Percentiles rank a stretch among this genome's conserved stretches.
Conservation (phyloP, 208 protist species). For the Polymyxa betae region DNA sequence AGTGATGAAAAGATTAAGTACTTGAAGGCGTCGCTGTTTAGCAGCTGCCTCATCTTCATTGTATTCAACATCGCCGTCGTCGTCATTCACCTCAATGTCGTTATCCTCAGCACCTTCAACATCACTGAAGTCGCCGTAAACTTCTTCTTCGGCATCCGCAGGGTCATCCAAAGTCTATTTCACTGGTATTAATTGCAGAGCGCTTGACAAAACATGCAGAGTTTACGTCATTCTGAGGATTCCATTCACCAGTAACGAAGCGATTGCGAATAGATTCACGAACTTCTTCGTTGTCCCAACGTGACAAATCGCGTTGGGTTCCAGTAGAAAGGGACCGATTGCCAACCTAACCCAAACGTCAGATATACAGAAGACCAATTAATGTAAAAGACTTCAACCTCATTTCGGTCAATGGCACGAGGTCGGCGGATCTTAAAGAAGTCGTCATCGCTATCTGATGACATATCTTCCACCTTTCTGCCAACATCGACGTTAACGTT, state of each 20-base stretch:
- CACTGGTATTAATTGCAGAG: not conserved
- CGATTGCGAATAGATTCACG: slow-evolving; percentile 83
- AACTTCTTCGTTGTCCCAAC: slow-evolving; percentile 65
- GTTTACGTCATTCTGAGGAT: slow-evolving; percentile 53
- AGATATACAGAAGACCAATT: not conserved
- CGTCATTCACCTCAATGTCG: slow-evolving; percentile 45
- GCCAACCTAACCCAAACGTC: not conserved
- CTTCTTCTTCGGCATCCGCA: slow-evolving; percentile 73
- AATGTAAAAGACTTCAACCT: not conserved
- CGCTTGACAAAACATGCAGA: not conserved
- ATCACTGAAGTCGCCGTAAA: slow-evolving; percentile 23
- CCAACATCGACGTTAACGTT: not conserved
- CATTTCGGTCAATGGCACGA: not conserved
- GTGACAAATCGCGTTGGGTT: not conserved
- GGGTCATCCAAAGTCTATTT: slow-evolving; percentile 65
- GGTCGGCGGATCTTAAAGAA: not conserved
- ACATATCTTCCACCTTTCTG: not conserved
- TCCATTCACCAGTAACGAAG: slow-evolving; percentile 92
- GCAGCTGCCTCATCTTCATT: slow-evolving; percentile 58
- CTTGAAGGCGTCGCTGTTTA: slow-evolving; percentile 12
- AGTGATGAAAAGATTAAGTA: slow-evolving; percentile 46
- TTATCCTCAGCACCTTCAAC: slow-evolving; percentile 36
- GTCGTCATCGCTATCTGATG: not conserved
- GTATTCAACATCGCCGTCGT: slow-evolving; percentile 50
- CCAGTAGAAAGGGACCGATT: not conserved